Conservation (phyloP, 2,329 filamentous ascomycete genomes). For the Sporothrix dimorphospora region DNA sequence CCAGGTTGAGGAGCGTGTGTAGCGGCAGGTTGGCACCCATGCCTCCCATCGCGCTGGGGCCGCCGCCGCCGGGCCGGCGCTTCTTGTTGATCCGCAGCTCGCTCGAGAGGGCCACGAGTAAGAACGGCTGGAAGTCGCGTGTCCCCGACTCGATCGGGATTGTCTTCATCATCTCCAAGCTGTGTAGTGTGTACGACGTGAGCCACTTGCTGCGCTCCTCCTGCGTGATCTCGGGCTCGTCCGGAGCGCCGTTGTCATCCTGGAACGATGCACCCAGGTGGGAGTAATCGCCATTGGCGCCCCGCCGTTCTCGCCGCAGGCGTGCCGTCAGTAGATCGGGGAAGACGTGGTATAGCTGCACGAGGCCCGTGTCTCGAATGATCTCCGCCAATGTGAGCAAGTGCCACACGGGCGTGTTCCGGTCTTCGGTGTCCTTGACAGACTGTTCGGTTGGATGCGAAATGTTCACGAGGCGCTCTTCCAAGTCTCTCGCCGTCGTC, state of each 20-base stretch:
- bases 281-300: slow-evolving; percentile 35
- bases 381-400: slow-evolving; percentile 57
- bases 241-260: slow-evolving; percentile 22
- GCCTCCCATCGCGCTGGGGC: not conserved
- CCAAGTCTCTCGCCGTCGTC: slow-evolving; percentile 45
- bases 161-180: slow-evolving; percentile 51
- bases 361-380: slow-evolving; percentile 55
- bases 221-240: slow-evolving; percentile 21
- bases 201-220: slow-evolving; percentile 47
- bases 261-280: slow-evolving; percentile 18
- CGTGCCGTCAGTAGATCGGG: slow-evolving; percentile 53
- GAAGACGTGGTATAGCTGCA: slow-evolving; percentile 59
- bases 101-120: slow-evolving; percentile 54
- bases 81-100: slow-evolving; percentile 50
- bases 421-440: slow-evolving; percentile 55
- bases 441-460: slow-evolving; percentile 51
- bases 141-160: slow-evolving; percentile 57
- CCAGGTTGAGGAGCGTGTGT: slow-evolving; percentile 26
- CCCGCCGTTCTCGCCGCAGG: slow-evolving; percentile 40
- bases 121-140: slow-evolving; percentile 56
- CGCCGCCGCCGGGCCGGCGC: slow-evolving; percentile 25
- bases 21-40: slow-evolving; percentile 12
- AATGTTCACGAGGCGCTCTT: slow-evolving; percentile 51
- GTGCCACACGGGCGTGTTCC: slow-evolving; percentile 56
- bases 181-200: slow-evolving; percentile 55